Evolutionary conservation across 495 filamentous ascomycete species (phyloP).

Genomic region (Delitschia confertaspora): DNA sequence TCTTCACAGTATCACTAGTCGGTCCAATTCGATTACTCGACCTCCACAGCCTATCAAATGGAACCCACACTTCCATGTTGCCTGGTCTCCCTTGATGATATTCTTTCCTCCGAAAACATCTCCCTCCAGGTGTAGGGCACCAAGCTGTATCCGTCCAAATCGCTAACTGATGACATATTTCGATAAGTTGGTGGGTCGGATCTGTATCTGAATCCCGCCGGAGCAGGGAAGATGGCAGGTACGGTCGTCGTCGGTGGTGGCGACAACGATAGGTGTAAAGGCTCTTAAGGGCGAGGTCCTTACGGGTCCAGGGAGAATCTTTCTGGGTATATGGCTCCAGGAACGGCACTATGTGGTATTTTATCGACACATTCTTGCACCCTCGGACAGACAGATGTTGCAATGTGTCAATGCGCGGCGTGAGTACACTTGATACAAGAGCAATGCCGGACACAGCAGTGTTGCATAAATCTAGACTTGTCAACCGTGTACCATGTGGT

Average conservation of each 20-base stretch:
- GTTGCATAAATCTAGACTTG: slow-evolving; percentile 51
- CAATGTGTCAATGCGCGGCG: slow-evolving; percentile 44
- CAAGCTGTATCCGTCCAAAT: slow-evolving; percentile 59
- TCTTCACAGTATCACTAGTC: slow-evolving; percentile 23
- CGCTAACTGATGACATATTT: slow-evolving; percentile 49
- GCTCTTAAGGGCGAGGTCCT: slow-evolving; percentile 49
- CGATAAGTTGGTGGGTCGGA: slow-evolving; percentile 55
- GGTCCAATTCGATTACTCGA: slow-evolving; percentile 52
- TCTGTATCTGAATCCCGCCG: slow-evolving; percentile 54
- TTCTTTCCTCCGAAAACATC: slow-evolving; percentile 50
- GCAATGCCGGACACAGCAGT: slow-evolving; percentile 52
- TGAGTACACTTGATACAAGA: slow-evolving; percentile 45
- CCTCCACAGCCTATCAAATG: slow-evolving; percentile 54
- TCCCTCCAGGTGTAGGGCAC: slow-evolving; percentile 52
- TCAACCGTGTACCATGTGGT: slow-evolving; percentile 48
- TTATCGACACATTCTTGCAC: slow-evolving; percentile 58
- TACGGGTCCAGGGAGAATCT: slow-evolving; percentile 39
- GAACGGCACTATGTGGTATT: slow-evolving; percentile 56
- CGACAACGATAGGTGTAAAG: slow-evolving; percentile 54
- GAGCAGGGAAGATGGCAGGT: slow-evolving; percentile 46
- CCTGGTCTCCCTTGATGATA: slow-evolving; percentile 49
- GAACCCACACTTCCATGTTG: slow-evolving; percentile 52
- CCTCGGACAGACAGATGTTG: slow-evolving; percentile 54
- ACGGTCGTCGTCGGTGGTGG: slow-evolving; percentile 51
- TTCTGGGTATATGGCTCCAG: slow-evolving; percentile 30